Evolutionary conservation across 177 flowering plant species (phyloP), one percentile per base, ranked within the genome.

Genomic region (Vitis hybrid): DNA sequence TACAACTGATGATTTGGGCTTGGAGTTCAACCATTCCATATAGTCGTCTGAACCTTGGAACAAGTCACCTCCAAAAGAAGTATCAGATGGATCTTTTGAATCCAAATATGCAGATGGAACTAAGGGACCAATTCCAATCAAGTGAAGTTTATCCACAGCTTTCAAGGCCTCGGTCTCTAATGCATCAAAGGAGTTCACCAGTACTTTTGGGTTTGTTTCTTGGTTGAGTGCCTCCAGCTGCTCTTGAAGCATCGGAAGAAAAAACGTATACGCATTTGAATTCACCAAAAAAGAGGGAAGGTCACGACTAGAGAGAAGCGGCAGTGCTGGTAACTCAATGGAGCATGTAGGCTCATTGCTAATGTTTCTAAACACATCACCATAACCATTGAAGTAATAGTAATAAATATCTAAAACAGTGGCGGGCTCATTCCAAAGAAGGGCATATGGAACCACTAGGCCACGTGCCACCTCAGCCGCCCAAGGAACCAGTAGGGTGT

Each of bases 231-330:
- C 4, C 6, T 63, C 65, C 0, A 81, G 2, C 0, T 78, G 85
- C 21, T 77, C 78, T 17, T 61, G 40, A 3, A 81, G 49, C 1
- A 6, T 4, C 2, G 32, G 14, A 3, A 69, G 40, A 1, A 27
- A 55, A 7, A 51, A 62, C 13, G 61, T 1, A 46, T 70, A 63
- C 6, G 27, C 7, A 24, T 57, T 30, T 1, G 78, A 6, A 13
- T 74, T 67, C 11, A 66, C 15, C 3, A 83, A n/a, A 66, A 79
- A 82, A 0, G 92, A 81, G 6, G 90, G 91, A 2, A 87, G 75
- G 50, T 85, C 87, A 11, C 65, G 70, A 14, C 13, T 17, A 0
- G 68, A 46, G 2, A 87, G 68, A 4, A 32, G n/a, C 30, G 91
- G 87, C 55, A 89, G 54, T 0, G 78, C 80, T 0, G 88, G 93